These are phyloP conservation scores for Neofusicoccum kwambonambiense DNA, from an alignment of 2,329 filamentous ascomycete species.

Conservation along the genomic window DNA sequence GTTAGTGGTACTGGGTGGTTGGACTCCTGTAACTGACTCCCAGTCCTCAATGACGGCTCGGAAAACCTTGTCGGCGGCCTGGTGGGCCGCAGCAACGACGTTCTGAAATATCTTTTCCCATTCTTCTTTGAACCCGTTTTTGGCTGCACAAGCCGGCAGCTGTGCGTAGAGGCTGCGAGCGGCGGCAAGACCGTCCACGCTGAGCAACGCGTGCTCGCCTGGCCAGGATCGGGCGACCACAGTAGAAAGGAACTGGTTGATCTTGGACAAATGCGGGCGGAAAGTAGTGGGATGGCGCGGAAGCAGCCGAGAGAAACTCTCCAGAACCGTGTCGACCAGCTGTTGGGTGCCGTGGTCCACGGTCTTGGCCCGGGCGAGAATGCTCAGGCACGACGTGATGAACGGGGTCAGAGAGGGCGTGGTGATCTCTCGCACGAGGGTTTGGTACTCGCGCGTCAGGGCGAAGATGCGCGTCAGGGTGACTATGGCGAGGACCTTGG, in stretches of 20 bases:
- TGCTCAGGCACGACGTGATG: conserved; percentile 67
- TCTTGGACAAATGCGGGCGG: conserved; percentile 69
- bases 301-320: conserved; percentile 69
- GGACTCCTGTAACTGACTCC: conserved; percentile 60
- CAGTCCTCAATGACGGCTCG: conserved; percentile 78
- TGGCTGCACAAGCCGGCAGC: conserved; percentile 78
- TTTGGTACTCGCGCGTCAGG: conserved; percentile 77
- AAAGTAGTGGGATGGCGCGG: conserved; percentile 82
- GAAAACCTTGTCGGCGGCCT: conserved; percentile 73
- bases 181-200: conserved; percentile 63
- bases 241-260: conserved; percentile 59
- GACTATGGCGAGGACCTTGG: conserved; percentile 74
- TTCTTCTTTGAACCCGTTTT: conserved; percentile 72
- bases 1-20: conserved; percentile 26
- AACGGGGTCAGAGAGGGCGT: conserved; percentile 78
- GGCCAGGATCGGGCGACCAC: conserved; percentile 45
- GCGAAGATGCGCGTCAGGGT: conserved; percentile 80
- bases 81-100: conserved; percentile 65
- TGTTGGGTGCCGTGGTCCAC: conserved; percentile 17
- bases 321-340: conserved; percentile 66
- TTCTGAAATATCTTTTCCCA: conserved; percentile 68
- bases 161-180: conserved; percentile 66
- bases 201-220: conserved; percentile 37
- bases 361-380: conserved; percentile 25
- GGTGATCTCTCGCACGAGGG: conserved; percentile 80